Evolutionary conservation across 2,329 filamentous ascomycete genomes (phyloP), one percentile per base, ranked within the genome.

Genomic region (Monilinia laxa): DNA sequence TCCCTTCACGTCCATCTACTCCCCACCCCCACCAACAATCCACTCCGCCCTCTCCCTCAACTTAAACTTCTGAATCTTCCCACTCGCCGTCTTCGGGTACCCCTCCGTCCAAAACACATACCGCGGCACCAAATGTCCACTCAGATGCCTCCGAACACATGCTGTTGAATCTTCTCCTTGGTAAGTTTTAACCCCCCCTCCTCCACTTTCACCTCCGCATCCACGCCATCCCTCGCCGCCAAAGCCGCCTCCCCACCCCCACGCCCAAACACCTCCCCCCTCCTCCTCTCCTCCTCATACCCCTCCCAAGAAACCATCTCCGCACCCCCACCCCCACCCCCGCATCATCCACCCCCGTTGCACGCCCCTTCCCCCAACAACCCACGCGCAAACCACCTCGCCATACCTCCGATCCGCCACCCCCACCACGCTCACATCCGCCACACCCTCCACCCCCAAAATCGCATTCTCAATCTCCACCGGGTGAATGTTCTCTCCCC

Each of bases 11-110:
- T 23, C 18, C 16, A 52, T 54, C 31, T 40, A 18, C 6, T 6
- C 14, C n/a, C 28, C 45, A 25, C 11, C n/a, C 40, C 40, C 42
- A 4, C 16, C 20, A 51, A 64, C 20, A 14, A 64, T n/a, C 49
- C 49, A 54, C 49, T 40, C 64, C 14, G 40, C 64, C 28, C 38
- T 35, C n/a, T 93, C 90, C 74, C 86, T 85, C 73, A 98, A 77
- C 80, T 90, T 94, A 77, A 90, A 97, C 80, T 98, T 97, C 80
- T 97, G 92, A 66, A 98, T 93, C 85, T 99, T 99, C 31, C 94
- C 94, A 77, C 92, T 97, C 7, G 93, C 91, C 47, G 95, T 99
- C 84, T 97, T 97, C 25, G 94, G 94, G 76, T 91, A 96, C n/a
- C 87, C 85, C 0, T 88, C 83, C 0, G 91, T 82, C 85, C 91